Evolutionary conservation across 352 stramenopile species (phyloP), one percentile per base, ranked within the genome.

Genomic region (Blastocystis sp.): DNA sequence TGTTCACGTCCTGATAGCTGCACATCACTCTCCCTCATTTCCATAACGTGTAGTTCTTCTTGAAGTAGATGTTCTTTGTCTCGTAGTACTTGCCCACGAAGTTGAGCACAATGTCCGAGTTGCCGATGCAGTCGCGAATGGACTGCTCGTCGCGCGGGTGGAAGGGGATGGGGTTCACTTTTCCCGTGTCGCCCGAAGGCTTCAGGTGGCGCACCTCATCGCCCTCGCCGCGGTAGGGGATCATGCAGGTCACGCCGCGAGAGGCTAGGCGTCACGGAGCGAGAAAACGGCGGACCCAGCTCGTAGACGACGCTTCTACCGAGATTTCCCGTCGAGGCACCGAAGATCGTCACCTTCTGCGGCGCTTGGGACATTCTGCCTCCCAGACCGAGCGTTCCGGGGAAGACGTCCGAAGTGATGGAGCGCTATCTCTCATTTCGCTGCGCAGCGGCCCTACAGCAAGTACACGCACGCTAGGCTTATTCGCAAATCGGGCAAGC

Each of bases 71-170:
- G 28, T 71, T 52, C 91, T 96, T 97, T 48, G 95, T 98, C 91
- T 98, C 95, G 91, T 98, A 98, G 91, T 98, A 92, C 87, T 98
- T 98, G 66, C 96, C 96, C 71, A 98, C 93, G 11, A 98, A 88
- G 91, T 98, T 99, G 89, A 98, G 95, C 52, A 98, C 96, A 87
- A 98, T 92, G 89, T 98, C 95, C 48, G 93, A 94, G 91, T 95
- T 94, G 42, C 93, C 90, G 59, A 98, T 94, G 0, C 95, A 34
- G 28, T 34, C 28, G 28, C 28, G 28, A 34, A 34, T 34, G 28
- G 28, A 34, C 28, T 34, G 28, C 64, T 93, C 91, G 92, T 98
- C 95, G 28, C 94, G 93, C 34, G 93, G 92, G 89, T 93, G 91
- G 90, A 95, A 96, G 54, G 92, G 92, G 54, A 94, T 78, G 62